Conservation (phyloP, 306 rosid genomes). For the Pueraria montana region DNA sequence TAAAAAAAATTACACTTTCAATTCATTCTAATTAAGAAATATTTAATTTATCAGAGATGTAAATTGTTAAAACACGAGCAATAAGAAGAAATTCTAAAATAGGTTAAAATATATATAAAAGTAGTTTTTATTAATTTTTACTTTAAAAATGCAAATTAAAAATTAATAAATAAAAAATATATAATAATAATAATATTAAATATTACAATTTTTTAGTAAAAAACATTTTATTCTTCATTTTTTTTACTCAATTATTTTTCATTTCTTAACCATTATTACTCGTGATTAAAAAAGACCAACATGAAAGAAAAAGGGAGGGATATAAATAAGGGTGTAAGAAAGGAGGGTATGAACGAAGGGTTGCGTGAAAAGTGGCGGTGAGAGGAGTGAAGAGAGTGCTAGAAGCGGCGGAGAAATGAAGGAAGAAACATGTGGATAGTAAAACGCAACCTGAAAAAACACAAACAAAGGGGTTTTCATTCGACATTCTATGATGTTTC, state of each 20-base stretch:
- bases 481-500: constrained; percentile 35
- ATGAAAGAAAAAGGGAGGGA: neutral
- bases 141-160: too few species aligned
- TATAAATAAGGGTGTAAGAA: neutral
- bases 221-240: neutral
- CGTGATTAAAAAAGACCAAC: neutral
- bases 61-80: too few species aligned
- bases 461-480: constrained; percentile 12
- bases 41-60: too few species aligned
- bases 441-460: constrained; percentile 35
- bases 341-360: neutral
- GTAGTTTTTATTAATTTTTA: too few species aligned
- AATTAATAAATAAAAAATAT: too few species aligned
- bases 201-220: neutral
- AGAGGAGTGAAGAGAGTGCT: neutral
- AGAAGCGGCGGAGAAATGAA: constrained; percentile 35
- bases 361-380: neutral
- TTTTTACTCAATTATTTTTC: neutral
- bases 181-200: too few species aligned
- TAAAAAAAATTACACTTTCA: too few species aligned
- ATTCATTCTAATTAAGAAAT: too few species aligned
- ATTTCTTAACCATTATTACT: neutral
- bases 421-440: constrained; percentile 41
- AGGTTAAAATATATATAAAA: too few species aligned
- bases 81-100: too few species aligned